Percentiles rank a stretch among this genome's conserved stretches.
These are phyloP conservation scores for Antrodiella citrinella DNA, from an alignment of 768 basidiomycete species.

Conservation along the genomic window DNA sequence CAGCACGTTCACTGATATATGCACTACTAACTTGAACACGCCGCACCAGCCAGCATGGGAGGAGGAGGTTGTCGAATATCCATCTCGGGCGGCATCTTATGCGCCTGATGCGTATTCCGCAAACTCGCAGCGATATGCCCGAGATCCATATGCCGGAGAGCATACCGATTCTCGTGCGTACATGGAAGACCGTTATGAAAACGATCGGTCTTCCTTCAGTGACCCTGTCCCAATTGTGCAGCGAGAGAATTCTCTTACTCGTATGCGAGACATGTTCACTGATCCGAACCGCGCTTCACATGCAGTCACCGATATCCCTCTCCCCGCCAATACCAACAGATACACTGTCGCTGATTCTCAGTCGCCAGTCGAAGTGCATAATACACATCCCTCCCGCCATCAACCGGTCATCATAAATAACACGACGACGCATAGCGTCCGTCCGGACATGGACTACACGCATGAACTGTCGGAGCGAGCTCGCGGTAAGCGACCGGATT, in stretches of 20 bases:
- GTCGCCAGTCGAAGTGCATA: slow-evolving; percentile 8
- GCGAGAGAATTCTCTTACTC: slow-evolving; percentile 18
- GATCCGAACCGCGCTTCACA: slow-evolving; percentile 14
- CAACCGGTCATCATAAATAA: slow-evolving; percentile 17
- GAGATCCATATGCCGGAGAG: not conserved
- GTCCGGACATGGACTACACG: slow-evolving; percentile 13
- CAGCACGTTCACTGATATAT: not conserved
- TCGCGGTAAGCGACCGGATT: slow-evolving; percentile 1
- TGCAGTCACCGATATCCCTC: slow-evolving; percentile 13
- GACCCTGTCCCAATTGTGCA: slow-evolving; percentile 18
- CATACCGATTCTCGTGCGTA: not conserved
- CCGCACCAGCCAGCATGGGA: slow-evolving; percentile 6
- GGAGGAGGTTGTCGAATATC: slow-evolving; percentile 11
- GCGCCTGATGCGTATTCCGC: not conserved
- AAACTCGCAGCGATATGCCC: not conserved
- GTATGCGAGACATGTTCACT: slow-evolving; percentile 20
- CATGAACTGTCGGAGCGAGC: slow-evolving; percentile 1
- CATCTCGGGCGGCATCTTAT: slow-evolving; percentile 6
- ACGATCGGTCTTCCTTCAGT: not conserved
- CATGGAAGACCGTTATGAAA: slow-evolving; percentile 6
- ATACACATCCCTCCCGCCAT: slow-evolving; percentile 10
- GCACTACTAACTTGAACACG: not conserved
- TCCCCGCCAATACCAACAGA: slow-evolving; percentile 14
- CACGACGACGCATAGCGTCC: slow-evolving; percentile 12
- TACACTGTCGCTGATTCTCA: slow-evolving; percentile 10